Base-by-base conservation (phyloP, 1,284 basidiomycete species). In the Naganishia sp. region DNA sequence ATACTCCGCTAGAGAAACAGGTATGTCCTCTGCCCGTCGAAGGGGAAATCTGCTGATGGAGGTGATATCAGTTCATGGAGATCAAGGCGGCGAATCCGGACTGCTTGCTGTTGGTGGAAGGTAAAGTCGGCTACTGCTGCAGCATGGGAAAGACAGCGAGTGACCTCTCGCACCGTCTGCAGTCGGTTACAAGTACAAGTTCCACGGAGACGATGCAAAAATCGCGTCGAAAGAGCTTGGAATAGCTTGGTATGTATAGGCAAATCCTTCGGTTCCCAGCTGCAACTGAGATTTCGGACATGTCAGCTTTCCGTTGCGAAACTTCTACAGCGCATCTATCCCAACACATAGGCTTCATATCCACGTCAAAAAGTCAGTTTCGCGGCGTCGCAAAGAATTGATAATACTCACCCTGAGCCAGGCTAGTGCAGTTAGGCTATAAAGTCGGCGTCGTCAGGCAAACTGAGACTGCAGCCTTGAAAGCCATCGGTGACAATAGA, bases 361-460 rank as follows among this genome's bases (percentile, higher is more conserved):
- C 6, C 93, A 97, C 76, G 83, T 96, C 55, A 92, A 90, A 80
- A 93, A 93, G 89, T 90, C 70, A 67, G 83, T 53, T 1, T 21
- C 2, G 6, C 18, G 47, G 3, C 49, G 18, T 10, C 25, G 21
- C 15, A 0, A 31, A 18, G 17, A 13, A 52, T 39, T 66, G 41
- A 17, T 39, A 53, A 28, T 32, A 52, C 13, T 11, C 31, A 6
- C 13, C 54, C 2, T 23, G 21, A 39, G 58, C 15, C 57, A 94
- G 91, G 70, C 83, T 98, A 41, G 84, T 98, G 49, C 88, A 90
- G 0, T 85, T 88, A 63, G 94, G 94, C 0, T 84, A 93, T 76
- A 91, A 92, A 86, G 85, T 99, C 56, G 95, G 95, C 11, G 87
- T 99, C 13, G 88, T 96, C 0, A 85, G 88, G n/a, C 95, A 98